phyloP scores from a whole-genome alignment of 176 grass and related monocot species.

The Avena eriantha region DNA sequence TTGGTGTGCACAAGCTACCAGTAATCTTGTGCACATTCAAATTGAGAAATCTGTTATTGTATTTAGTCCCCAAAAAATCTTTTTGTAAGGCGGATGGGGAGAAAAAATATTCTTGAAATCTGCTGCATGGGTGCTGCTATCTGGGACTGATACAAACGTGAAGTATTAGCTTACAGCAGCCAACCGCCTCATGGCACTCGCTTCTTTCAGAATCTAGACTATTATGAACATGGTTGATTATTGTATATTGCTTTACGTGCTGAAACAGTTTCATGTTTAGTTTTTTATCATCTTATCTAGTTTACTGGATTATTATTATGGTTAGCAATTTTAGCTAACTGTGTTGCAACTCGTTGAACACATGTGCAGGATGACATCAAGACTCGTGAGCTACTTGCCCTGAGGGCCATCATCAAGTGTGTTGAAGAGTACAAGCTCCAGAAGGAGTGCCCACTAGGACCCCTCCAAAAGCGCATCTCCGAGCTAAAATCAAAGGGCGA shows the following conservation, averaged over 20 bases:
- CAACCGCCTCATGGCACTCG: not conserved
- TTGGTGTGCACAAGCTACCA: not conserved
- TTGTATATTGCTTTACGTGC: not conserved
- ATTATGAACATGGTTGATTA: not conserved
- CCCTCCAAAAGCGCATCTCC: conserved; percentile 69
- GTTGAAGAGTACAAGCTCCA: conserved; percentile 80
- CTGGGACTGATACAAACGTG: not conserved
- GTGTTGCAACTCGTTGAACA: not conserved
- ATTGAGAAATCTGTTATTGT: conserved; percentile 27
- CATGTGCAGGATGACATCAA: conserved; percentile 60
- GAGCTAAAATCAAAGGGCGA: conserved; percentile 68
- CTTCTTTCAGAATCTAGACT: not conserved
- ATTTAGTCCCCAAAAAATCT: not conserved
- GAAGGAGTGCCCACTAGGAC: conserved; percentile 70
- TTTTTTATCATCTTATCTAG: conserved; percentile 7
- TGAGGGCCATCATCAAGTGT: conserved; percentile 69
- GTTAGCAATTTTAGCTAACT: conserved; percentile 5
- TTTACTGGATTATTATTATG: not conserved
- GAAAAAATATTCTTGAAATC: conserved; percentile 13
- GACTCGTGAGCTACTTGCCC: conserved; percentile 54
- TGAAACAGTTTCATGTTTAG: not conserved
- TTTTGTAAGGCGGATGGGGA: not conserved
- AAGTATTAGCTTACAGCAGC: not conserved
- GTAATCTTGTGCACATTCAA: not conserved
- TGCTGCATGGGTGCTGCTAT: conserved; percentile 14